Conservation (phyloP, 2,329 filamentous ascomycete genomes). For the Acrodontium crateriforme region DNA sequence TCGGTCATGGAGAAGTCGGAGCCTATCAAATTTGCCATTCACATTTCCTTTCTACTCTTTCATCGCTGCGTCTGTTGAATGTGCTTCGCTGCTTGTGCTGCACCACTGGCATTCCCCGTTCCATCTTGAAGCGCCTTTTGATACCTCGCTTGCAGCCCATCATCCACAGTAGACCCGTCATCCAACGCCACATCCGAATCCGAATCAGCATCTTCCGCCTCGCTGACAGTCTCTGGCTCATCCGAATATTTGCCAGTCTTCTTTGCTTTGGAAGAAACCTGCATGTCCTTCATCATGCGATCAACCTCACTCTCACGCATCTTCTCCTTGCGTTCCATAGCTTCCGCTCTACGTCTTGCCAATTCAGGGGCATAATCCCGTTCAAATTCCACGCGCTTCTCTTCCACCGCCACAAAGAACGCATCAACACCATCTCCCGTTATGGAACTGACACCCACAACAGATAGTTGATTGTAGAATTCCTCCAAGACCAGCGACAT, state of each 20-base stretch:
- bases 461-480: conserved; percentile 86
- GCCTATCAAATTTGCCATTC: no score
- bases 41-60: no score
- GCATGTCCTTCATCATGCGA: conserved; percentile 92
- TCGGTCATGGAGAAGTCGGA: no score
- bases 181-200: conserved; percentile 43
- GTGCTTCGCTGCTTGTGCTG: conserved; percentile 6
- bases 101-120: conserved; percentile 6
- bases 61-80: no score
- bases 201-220: conserved; percentile 40
- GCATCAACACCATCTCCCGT: conserved; percentile 83
- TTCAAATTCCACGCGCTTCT: conserved; percentile 79
- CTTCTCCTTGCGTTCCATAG: conserved; percentile 60
- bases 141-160: conserved; percentile 63
- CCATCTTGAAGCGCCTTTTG: conserved; percentile 54
- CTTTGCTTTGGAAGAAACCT: conserved; percentile 35
- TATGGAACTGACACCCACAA: conserved; percentile 88
- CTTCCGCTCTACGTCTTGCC: conserved; percentile 59
- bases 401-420: conserved; percentile 79
- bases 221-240: conserved; percentile 38
- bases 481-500: conserved; percentile 97
- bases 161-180: conserved; percentile 42
- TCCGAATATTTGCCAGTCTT: conserved; percentile 22
- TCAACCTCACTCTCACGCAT: conserved; percentile 69
- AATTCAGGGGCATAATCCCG: conserved; percentile 86